Base-by-base conservation (phyloP, 2,329 filamentous ascomycete species). In the Tolypocladium inflatum region DNA sequence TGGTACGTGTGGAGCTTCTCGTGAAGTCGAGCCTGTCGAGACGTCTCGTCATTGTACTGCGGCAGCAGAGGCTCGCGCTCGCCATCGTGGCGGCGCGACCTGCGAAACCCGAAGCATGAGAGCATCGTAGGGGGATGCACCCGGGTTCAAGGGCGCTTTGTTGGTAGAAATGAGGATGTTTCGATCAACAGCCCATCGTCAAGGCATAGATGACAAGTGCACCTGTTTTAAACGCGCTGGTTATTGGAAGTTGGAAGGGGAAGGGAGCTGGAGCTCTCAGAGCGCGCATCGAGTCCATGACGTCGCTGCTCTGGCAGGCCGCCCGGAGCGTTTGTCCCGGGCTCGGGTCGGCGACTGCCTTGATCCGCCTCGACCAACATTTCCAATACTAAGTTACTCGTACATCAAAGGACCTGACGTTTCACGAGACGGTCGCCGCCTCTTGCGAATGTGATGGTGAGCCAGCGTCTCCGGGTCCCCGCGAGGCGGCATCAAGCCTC, bases 1-100 rank as follows among this genome's bases (percentile, higher is more conserved):
- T 96, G 91, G 70, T 96, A 97, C 33, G 87, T 87, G 74, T 96
- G 93, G 60, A 97, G 82, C 78, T 96, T 97, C 72, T 93, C 86
- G 68, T 93, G 90, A 59, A 96, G 80, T 66, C 85, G 80, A 54
- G 85, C 80, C 79, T 96, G 90, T 57, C 92, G 76, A 38, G 79
- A 75, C 1, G 92, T 96, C 66, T 94, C 90, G 71, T 95, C 88
- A 66, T 85, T 79, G 78, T 94, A 94, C 66, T 86, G 87, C 59
- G 91, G 89, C 54, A 96, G 84, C 58, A 96, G 80, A 61, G 91
- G 91, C 67, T 91, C 79, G 56, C 84, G 87, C 68, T 93, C 89
- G 59, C 79, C 80, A 57, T 77, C 79, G 65, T 77, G 74, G 60
- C 64, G 60, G 54, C 63, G 61, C 38, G 71, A 69, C 66, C 78